phyloP scores from a whole-genome alignment of 768 basidiomycete species.

The Suillus spraguei region DNA sequence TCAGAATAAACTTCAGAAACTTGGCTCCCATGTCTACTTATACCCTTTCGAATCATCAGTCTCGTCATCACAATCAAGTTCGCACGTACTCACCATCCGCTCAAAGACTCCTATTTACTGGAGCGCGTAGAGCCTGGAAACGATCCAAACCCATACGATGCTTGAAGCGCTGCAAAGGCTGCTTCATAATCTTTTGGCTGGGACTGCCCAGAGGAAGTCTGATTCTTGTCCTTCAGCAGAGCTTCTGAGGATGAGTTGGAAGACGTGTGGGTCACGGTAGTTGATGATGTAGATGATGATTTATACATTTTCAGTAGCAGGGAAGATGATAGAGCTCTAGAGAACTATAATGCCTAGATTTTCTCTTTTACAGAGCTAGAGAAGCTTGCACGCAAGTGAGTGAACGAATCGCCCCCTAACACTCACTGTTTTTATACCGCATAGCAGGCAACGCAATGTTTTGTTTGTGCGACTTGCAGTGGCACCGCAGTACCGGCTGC shows the following conservation, averaged over 20 bases:
- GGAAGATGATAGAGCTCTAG: background rate
- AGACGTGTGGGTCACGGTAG: background rate
- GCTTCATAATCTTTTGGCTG: conserved; percentile 12
- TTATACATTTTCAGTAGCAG: conserved; percentile 1
- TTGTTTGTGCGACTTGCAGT: background rate
- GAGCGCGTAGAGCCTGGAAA: background rate
- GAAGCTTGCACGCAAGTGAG: background rate
- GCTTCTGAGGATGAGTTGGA: conserved; percentile 2
- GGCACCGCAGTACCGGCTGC: background rate
- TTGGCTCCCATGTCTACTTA: background rate
- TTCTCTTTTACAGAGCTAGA: background rate
- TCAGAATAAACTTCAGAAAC: background rate
- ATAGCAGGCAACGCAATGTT: background rate
- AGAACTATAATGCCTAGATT: background rate
- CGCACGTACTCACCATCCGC: background rate
- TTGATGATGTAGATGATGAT: background rate
- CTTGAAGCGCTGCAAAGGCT: conserved; percentile 7
- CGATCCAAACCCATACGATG: conserved; percentile 9
- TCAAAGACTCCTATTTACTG: conserved; percentile 4
- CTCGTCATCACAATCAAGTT: background rate
- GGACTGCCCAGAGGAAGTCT: background rate
- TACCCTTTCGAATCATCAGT: background rate
- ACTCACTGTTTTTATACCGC: background rate
- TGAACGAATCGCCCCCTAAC: background rate
- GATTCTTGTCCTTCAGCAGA: conserved; percentile 3